Base-by-base conservation (phyloP, 2,329 filamentous ascomycete genomes). In the Trichoderma sp. region DNA sequence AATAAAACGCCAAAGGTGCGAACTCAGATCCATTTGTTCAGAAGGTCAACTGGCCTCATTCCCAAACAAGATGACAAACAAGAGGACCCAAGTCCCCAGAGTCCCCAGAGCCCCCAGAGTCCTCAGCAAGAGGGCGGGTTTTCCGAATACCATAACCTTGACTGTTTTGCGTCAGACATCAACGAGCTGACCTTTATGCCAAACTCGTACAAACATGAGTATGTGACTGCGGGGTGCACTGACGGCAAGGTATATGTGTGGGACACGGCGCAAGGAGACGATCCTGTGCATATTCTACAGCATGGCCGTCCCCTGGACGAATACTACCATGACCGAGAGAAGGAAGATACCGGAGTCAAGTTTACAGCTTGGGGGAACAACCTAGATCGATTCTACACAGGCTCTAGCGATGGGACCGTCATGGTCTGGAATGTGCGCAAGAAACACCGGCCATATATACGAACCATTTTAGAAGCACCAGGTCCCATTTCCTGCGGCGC, bases 221-320 rank as follows among this genome's bases (percentile, higher is more conserved):
- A 89, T 72, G 79, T 91, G 17, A 88, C 89, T 1, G 89, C 88
- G 0, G 87, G 86, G 4, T 90, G 88, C 73, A 91, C 89, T 0
- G 85, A 91, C 73, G 88, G 88, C 17, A 86, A 84, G 9, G 86
- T 87, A 0, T 91, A 91, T 72, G 83, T 91, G 1, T 91, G 88
- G 88, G 89, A 91, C 73, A 88, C 88, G 1, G 83, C 85, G 0
- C 82, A 81, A 12, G 85, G 84, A n/a, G 87, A 90, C 73, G 79
- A 81, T 47, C 86, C 88, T 0, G 85, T 89, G 26, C 88, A 90
- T 75, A 78, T 85, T 2, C 81, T 91, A 0, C 74, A 80, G 7
- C 89, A 91, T 73, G 88, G 86, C 11, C 79, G 80, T 47, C 83
- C 80, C 0, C 74, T 83, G 3, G 82, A 84, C 13, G 80, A 82